Percentiles rank a stretch among this genome's conserved stretches.
Conservation (phyloP, 1,139 yeast species). For the Scheffersomyces insectosa region DNA sequence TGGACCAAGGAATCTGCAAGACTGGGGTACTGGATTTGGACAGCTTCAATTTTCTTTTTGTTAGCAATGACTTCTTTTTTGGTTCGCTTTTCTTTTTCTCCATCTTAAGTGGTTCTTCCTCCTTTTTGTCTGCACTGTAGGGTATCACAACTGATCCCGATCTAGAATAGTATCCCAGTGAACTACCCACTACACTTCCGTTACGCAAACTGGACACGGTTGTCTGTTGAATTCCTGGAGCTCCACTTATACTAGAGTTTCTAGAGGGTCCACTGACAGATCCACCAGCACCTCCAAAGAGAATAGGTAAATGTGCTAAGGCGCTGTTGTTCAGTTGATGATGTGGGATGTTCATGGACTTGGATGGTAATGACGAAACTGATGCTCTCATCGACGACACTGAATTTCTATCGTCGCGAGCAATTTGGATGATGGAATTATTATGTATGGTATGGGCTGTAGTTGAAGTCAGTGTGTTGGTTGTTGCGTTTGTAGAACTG, state of each 20-base stretch:
- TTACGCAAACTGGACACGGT: conserved; percentile 44
- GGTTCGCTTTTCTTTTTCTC: conserved; percentile 12
- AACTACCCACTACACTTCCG: conserved; percentile 33
- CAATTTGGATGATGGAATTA: conserved; percentile 47
- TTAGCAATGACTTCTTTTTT: conserved; percentile 3
- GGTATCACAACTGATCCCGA: conserved; percentile 51
- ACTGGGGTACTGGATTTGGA: conserved; percentile 19
- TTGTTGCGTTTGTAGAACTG: conserved; percentile 6
- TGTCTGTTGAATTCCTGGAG: conserved; percentile 32
- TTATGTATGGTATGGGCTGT: conserved; percentile 25
- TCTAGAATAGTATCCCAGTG: conserved; percentile 39
- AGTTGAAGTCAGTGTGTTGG: conserved; percentile 5
- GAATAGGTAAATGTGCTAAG: conserved; percentile 46
- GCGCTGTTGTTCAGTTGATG: conserved; percentile 43
- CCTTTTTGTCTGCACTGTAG: conserved; percentile 33
- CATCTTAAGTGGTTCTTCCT: conserved; percentile 23
- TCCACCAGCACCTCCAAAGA: conserved; percentile 41
- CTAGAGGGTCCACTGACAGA: conserved; percentile 46
- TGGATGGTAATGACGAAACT: conserved; percentile 47
- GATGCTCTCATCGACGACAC: conserved; percentile 41
- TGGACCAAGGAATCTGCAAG: conserved; percentile 49
- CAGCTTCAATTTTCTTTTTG: conserved; percentile 1
- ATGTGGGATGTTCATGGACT: conserved; percentile 51
- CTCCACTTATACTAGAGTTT: conserved; percentile 41
- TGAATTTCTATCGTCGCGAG: conserved; percentile 40